Base-by-base conservation (phyloP, 2,329 filamentous ascomycete species). In the Fusarium globosum region DNA sequence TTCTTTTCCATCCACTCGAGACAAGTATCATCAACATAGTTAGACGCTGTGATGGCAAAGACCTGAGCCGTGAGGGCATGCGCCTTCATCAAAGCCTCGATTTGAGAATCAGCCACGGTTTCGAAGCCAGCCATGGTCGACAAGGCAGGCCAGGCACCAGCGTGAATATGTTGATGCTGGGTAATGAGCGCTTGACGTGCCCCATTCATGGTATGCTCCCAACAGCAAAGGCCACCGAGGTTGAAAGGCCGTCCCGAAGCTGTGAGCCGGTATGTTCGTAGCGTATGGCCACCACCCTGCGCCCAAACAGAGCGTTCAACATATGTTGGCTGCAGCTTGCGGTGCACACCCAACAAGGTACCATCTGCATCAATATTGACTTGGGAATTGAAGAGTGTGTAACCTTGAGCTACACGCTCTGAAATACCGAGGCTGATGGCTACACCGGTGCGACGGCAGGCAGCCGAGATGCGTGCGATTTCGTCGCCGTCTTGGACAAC, bases 201-300 rank as follows among this genome's bases (percentile, higher is more conserved):
- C 3, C 49, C 49, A 1, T 53, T 53, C 49, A 52, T 52, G 49
- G 49, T 52, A 38, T 52, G 49, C 4, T 52, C 49, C 49, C 49
- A 52, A 5, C 49, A 52, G 7, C 49, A 52, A 38, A 52, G 49
- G 13, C 49, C 33, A 2, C 49, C 49, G 0, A 52, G 13, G 33
- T 52, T 38, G 33, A 52, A 21, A 21, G 49, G 33, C 18, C n/a
- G n/a, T 3, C 33, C 49, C 7, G 49, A 38, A 2, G 49, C 49
- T 12, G 18, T 12, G 10, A 52, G 13, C 3, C 8, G 21, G 33
- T 38, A 52, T 2, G 33, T 38, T 38, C 49, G 33, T 21, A 52
- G 23, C 1, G 49, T 52, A 38, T 52, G 33, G 0, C 49, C 49
- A 4, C 49, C 49, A 1, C 49, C 33, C 18, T 52, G 49, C 7